Evolutionary conservation across 441 rosid species (phyloP), one percentile per base, ranked within the genome.

Genomic region (Corymbia calophylla): DNA sequence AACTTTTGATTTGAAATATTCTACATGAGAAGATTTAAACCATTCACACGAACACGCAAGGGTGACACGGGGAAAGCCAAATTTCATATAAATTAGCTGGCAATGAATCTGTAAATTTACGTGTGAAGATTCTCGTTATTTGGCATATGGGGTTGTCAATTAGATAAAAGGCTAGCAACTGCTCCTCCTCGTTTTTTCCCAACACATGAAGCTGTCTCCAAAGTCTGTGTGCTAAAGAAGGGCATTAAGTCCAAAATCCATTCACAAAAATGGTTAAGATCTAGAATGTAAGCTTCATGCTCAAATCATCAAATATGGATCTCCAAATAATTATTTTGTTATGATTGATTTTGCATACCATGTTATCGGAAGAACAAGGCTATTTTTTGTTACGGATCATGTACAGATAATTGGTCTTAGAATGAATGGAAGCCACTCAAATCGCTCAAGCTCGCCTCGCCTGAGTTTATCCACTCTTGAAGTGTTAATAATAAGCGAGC

Each of bases 311-410:
- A 21, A 0, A 39, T 23, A 39, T 73, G 17, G 49, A 73, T 73
- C 29, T 39, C 49, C 8, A 39, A 21, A 4, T 5, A 1, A 39
- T 35, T 21, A 73, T 9, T 4, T 1, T 0, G 14, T 31, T 16
- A 16, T 8, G 6, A 66, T 16, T n/a, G 35, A 27, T 29, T 62
- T 29, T 29, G 68, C 29, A 16, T 29, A 62, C 70, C 1, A 1
- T n/a, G 9, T n/a, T 62, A 62, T 32, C 6, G 0, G 0, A 62
- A 6, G 5, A 29, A 1, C 2, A 0, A 62, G 32, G 32, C 18
- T 62, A 62, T 62, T 32, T 62, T 62, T 32, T 62, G 29, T 17
- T 62, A 29, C 9, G 2, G 23, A 16, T 17, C 39, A 23, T 23
- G 18, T 8, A n/a, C 4, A 51, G n/a, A 44, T 29, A 12, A 77